These are phyloP conservation scores for Kodamaea kakaduensis DNA, from an alignment of 805 yeast species.

Conservation along the genomic window DNA sequence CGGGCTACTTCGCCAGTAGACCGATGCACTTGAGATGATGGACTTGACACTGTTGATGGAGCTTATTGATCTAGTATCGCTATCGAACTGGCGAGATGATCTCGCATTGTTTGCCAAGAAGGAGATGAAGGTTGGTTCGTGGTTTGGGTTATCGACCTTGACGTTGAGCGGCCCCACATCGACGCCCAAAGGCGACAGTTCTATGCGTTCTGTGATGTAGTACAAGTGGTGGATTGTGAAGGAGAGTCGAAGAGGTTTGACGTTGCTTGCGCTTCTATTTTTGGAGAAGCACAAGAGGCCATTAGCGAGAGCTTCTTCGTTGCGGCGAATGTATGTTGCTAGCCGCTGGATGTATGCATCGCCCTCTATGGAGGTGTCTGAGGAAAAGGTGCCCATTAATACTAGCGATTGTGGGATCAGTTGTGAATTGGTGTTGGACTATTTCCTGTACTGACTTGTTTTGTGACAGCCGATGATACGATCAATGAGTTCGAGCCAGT, in stretches of 20 bases:
- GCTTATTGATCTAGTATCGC: constrained; percentile 48
- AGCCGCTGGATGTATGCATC: constrained; percentile 54
- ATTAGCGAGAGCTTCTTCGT: constrained; percentile 57
- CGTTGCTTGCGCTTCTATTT: constrained; percentile 19
- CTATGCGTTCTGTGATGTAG: constrained; percentile 57
- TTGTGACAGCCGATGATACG: too few relatives aligned
- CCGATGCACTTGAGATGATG: constrained; percentile 39
- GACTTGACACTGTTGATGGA: constrained; percentile 59
- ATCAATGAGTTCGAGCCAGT: too few relatives aligned
- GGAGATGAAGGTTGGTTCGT: constrained; percentile 51
- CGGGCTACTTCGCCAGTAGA: constrained; percentile 34
- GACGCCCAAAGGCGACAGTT: constrained; percentile 40
- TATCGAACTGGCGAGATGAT: constrained; percentile 35
- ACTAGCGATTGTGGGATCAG: not conserved
- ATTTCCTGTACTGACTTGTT: too few relatives aligned
- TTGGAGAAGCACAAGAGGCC: constrained; percentile 54
- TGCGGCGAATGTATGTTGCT: constrained; percentile 50
- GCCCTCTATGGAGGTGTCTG: constrained; percentile 46
- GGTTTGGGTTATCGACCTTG: constrained; percentile 54
- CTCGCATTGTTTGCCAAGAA: constrained; percentile 56
- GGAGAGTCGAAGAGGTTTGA: constrained; percentile 53
- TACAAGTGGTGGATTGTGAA: constrained; percentile 63
- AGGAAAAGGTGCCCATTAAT: constrained; percentile 22
- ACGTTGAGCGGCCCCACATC: constrained; percentile 62
- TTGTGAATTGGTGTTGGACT: too few relatives aligned